Percentiles rank a stretch among this genome's conserved stretches.
Conservation (phyloP, 192 early-diverging fungal species). For the Haplosporangium gracile region DNA sequence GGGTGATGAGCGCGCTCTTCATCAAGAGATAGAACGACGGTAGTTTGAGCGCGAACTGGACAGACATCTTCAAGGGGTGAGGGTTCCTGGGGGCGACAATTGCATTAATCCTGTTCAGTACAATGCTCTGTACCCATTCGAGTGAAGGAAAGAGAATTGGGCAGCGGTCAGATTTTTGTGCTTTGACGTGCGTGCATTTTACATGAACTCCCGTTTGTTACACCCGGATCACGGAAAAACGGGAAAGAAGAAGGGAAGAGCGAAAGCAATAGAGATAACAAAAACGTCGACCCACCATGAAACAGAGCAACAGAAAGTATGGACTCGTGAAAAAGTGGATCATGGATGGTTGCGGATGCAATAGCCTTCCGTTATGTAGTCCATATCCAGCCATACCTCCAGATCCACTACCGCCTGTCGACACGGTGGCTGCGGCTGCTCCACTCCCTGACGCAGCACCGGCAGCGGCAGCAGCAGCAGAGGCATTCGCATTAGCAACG, state of each 20-base stretch:
- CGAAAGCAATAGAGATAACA: not conserved
- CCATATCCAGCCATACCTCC: not conserved
- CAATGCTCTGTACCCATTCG: constrained; percentile 44
- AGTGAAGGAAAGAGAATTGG: not conserved
- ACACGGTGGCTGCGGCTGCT: not conserved
- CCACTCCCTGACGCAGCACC: not conserved
- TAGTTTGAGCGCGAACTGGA: constrained; percentile 55
- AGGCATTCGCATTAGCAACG: not conserved
- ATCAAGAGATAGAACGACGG: constrained; percentile 61
- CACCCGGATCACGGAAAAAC: not conserved
- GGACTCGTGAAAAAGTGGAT: constrained; percentile 53
- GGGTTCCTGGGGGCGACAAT: constrained; percentile 63
- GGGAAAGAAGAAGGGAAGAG: not conserved
- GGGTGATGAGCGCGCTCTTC: constrained; percentile 48
- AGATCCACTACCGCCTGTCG: not conserved
- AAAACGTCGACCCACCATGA: constrained; percentile 36
- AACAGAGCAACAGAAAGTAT: constrained; percentile 54
- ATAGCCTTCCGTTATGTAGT: constrained; percentile 5
- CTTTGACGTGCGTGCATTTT: not conserved
- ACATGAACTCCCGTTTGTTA: not conserved
- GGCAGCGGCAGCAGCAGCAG: not conserved
- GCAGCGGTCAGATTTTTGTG: not conserved
- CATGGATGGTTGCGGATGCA: constrained; percentile 44
- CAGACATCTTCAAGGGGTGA: constrained; percentile 53
- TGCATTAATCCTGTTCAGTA: constrained; percentile 64